Evolutionary conservation across 495 filamentous ascomycete species (phyloP), one percentile per base, ranked within the genome.

Genomic region (Podospora comata): DNA sequence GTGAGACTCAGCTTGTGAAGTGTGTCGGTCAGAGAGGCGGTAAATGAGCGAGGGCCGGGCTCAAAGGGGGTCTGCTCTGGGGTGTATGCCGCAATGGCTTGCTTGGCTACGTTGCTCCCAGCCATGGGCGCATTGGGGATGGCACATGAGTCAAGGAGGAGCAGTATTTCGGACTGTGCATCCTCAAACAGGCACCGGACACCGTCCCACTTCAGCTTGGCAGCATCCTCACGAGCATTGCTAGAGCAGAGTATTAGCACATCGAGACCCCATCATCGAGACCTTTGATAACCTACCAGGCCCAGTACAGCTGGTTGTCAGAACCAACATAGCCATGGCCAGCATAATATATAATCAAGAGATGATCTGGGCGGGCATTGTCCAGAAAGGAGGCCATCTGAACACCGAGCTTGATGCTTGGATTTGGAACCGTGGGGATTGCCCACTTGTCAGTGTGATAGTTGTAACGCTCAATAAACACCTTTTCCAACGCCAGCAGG

Each of bases 261-360:
- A 26, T 34, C 62, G 6, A 54, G 32, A 28, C n/a, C n/a, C 48
- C 16, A 20, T 60, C 60, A 32, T 62, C 28, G 32, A 61, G 28
- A 15, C 53, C 9, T 20, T 11, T 20, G 9, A 60, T 60, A 1
- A 80, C 85, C 70, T 78, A 87, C 85, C 81, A 82, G 26, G 84
- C 82, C 85, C 84, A 86, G 67, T 83, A 86, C 4, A 86, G 76
- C 68, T 85, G 83, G 68, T 81, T 79, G 69, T 87, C 83, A 5
- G 77, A 66, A 2, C 83, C 81, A 63, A 84, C 75, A 67, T 78
- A 83, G 19, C 84, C 82, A 69, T 85, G 77, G 15, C 85, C 85
- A 44, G 83, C 84, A 70, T 87, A 87, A 71, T 86, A 85, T 67
- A 87, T 81, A 66, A 87, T 84, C 67, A 85, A 72, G 0, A 87